Percentiles rank a stretch among this genome's conserved stretches.
Conservation (phyloP, 768 basidiomycete species). For the Ramaria sp. region DNA sequence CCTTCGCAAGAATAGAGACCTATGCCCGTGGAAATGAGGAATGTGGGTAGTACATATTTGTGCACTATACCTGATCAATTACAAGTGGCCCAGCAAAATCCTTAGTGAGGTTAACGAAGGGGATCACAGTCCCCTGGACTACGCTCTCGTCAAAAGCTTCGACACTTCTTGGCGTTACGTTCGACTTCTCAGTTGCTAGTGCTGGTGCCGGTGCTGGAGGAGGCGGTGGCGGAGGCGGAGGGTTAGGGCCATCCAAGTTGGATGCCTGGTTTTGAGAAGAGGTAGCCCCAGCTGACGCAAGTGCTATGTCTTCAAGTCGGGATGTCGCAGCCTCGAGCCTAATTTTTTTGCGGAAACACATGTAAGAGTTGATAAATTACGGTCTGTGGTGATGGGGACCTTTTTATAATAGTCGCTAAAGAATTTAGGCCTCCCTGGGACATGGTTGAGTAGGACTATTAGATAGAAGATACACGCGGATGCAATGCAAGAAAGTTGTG, state of each 20-base stretch:
- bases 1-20: conserved; percentile 57
- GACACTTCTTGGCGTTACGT: conserved; percentile 41
- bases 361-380: not conserved
- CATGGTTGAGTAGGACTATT: conserved; percentile 15
- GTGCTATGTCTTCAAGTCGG: conserved; percentile 83
- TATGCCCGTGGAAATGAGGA: conserved; percentile 20
- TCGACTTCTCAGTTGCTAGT: conserved; percentile 18
- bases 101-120: conserved; percentile 62
- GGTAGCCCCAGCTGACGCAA: conserved; percentile 24
- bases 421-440: conserved; percentile 51
- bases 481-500: too few species aligned
- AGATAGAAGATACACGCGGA: conserved; percentile 6
- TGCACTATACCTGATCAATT: conserved; percentile 57
- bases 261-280: conserved; percentile 18
- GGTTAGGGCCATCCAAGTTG: conserved; percentile 17
- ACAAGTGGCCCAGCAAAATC: conserved; percentile 59
- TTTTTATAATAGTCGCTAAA: conserved; percentile 73
- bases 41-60: not conserved
- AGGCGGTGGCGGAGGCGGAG: conserved; percentile 16
- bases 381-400: conserved; percentile 28
- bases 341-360: conserved; percentile 11
- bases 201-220: conserved; percentile 22
- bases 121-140: conserved; percentile 61
- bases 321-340: conserved; percentile 91
- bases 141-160: conserved; percentile 64